Conservation (phyloP, 495 filamentous ascomycete species). For the Podospora pseudocomata region DNA sequence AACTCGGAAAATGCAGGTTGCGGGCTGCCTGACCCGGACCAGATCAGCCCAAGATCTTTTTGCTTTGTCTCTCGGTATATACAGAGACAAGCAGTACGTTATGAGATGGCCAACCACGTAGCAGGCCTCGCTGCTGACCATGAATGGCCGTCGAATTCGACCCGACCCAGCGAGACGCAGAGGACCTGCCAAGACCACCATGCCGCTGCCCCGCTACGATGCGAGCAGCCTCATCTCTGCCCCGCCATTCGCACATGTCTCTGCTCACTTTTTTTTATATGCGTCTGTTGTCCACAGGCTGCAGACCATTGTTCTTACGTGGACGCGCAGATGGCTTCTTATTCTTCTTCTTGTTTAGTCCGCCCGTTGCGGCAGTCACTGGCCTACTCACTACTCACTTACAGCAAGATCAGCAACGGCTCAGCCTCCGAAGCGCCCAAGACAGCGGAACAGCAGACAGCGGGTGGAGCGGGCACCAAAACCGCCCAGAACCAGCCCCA, state of each 20-base stretch:
- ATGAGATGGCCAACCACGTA: neutral
- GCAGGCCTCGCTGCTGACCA: neutral
- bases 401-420: neutral
- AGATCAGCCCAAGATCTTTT: neutral
- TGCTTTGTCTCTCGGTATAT: neutral
- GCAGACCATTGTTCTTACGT: slow-evolving; percentile 3
- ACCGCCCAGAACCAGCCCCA: neutral
- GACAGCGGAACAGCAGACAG: neutral
- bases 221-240: slow-evolving; percentile 1
- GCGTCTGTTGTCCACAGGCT: neutral
- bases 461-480: neutral
- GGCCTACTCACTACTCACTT: neutral
- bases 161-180: neutral
- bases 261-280: neutral
- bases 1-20: neutral
- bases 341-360: neutral
- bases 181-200: slow-evolving; percentile 1
- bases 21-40: slow-evolving; percentile 1
- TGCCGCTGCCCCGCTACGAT: neutral
- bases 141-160: neutral
- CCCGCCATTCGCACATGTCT: neutral
- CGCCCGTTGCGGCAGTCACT: neutral
- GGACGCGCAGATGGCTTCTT: neutral
- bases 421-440: neutral
- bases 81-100: neutral